These are phyloP conservation scores for Zymoseptoria ardabiliae DNA, from an alignment of 2,329 filamentous ascomycete species.

Conservation along the genomic window DNA sequence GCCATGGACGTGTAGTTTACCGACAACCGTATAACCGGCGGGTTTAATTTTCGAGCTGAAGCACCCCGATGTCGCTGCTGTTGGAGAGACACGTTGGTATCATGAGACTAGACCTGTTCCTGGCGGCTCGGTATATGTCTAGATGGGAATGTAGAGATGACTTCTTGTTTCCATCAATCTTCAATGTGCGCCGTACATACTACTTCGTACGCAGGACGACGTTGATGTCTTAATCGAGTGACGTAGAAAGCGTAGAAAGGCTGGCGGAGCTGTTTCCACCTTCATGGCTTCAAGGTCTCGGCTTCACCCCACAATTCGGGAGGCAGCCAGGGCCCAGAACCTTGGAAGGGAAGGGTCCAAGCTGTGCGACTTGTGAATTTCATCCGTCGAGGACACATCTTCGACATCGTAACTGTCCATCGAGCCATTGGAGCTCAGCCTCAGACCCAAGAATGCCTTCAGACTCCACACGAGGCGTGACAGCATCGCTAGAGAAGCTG, in stretches of 20 bases:
- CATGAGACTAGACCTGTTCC: neutral
- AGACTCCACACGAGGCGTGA: conserved; percentile 14
- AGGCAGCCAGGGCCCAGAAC: neutral
- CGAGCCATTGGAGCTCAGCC: neutral
- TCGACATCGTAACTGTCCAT: neutral
- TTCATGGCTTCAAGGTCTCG: neutral
- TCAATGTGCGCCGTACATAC: too few species aligned
- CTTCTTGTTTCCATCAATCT: neutral
- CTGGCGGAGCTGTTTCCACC: neutral
- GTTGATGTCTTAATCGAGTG: neutral
- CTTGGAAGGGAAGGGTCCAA: too few species aligned
- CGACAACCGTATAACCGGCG: neutral
- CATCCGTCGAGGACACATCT: neutral
- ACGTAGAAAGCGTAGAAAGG: neutral
- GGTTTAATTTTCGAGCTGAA: neutral
- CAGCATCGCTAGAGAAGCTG: conserved; percentile 28
- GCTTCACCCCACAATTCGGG: neutral
- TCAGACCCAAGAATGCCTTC: conserved; percentile 5
- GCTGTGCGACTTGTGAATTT: neutral
- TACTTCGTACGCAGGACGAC: too few species aligned
- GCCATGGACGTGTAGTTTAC: neutral
- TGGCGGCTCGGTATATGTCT: too few species aligned
- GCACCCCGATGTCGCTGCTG: neutral
- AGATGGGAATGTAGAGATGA: neutral
- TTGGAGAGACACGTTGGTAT: neutral